Evolutionary conservation across 441 rosid genomes (phyloP).

Genomic region (Corymbia citriodora): DNA sequence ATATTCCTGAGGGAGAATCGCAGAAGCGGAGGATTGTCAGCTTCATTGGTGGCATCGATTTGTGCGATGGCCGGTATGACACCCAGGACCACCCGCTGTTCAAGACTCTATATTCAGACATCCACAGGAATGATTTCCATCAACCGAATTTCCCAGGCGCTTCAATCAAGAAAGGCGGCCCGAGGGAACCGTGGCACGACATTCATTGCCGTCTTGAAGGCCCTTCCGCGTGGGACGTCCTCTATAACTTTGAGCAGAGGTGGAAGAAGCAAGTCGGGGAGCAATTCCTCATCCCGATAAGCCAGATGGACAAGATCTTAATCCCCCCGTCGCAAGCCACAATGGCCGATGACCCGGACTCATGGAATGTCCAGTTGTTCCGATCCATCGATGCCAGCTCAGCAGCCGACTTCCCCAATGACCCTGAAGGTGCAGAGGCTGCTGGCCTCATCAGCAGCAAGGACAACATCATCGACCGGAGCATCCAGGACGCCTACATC

Average conservation of each 20-base stretch:
- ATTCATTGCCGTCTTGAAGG: slow-evolving; percentile 61
- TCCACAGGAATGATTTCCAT: slow-evolving; percentile 47
- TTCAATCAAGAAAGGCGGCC: slow-evolving; percentile 57
- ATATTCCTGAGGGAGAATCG: slow-evolving; percentile 6
- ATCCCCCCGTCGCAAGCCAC: background rate
- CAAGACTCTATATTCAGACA: slow-evolving; percentile 20
- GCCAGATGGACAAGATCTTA: background rate
- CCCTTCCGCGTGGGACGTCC: slow-evolving; percentile 61
- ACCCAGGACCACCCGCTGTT: slow-evolving; percentile 44
- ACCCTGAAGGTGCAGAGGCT: slow-evolving; percentile 15
- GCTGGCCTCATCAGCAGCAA: slow-evolving; percentile 38
- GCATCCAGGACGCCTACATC: slow-evolving; percentile 63
- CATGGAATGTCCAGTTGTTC: slow-evolving; percentile 60
- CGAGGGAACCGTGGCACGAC: slow-evolving; percentile 75
- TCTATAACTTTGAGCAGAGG: slow-evolving; percentile 57
- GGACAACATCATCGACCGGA: slow-evolving; percentile 33
- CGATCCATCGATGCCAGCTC: slow-evolving; percentile 56
- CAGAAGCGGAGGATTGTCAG: slow-evolving; percentile 37
- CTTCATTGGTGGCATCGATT: slow-evolving; percentile 66
- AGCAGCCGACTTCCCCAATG: slow-evolving; percentile 24
- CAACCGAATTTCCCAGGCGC: slow-evolving; percentile 52
- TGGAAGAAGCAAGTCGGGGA: slow-evolving; percentile 46
- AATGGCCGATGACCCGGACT: slow-evolving; percentile 12
- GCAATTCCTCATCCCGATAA: background rate
- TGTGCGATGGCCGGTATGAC: slow-evolving; percentile 63